A percentile compares a stretch with the other conserved stretches of the same genome.
Evolutionary conservation across 2,329 filamentous ascomycete species (phyloP).

Genomic region (Scytalidium lignicola): DNA sequence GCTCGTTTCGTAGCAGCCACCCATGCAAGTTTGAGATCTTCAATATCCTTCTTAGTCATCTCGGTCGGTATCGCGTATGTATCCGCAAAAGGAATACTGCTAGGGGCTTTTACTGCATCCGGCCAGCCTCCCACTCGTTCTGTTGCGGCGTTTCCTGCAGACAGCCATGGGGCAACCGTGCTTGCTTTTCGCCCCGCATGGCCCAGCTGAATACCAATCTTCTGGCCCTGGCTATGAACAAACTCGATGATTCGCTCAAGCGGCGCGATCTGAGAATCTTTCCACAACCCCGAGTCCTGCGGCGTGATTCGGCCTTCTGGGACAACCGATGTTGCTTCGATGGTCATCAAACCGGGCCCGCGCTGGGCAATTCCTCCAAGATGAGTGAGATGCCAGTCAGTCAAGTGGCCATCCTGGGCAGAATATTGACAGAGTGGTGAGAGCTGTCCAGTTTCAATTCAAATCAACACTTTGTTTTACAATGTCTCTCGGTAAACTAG

Average conservation of each 20-base stretch:
- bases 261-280: conserved; percentile 72
- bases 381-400: conserved; percentile 72
- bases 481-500: no score
- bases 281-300: conserved; percentile 73
- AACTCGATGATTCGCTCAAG: conserved; percentile 68
- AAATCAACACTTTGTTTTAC: no score
- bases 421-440: conserved; percentile 63
- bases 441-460: conserved; percentile 19
- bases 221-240: conserved; percentile 58
- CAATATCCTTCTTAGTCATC: conserved; percentile 64
- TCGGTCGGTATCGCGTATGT: conserved; percentile 60
- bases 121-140: conserved; percentile 49
- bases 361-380: conserved; percentile 70
- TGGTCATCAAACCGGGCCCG: conserved; percentile 65
- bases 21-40: conserved; percentile 56
- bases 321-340: conserved; percentile 73
- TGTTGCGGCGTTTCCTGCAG: conserved; percentile 43
- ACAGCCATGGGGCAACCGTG: conserved; percentile 57
- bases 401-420: conserved; percentile 64
- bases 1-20: conserved; percentile 52
- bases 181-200: conserved; percentile 70
- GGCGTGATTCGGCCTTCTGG: conserved; percentile 76
- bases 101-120: conserved; percentile 46
- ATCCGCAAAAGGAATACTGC: conserved; percentile 52
- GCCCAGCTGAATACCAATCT: conserved; percentile 70